These are phyloP conservation scores for Pleomassaria siparia DNA, from an alignment of 2,329 filamentous ascomycete genomes.

Conservation along the genomic window DNA sequence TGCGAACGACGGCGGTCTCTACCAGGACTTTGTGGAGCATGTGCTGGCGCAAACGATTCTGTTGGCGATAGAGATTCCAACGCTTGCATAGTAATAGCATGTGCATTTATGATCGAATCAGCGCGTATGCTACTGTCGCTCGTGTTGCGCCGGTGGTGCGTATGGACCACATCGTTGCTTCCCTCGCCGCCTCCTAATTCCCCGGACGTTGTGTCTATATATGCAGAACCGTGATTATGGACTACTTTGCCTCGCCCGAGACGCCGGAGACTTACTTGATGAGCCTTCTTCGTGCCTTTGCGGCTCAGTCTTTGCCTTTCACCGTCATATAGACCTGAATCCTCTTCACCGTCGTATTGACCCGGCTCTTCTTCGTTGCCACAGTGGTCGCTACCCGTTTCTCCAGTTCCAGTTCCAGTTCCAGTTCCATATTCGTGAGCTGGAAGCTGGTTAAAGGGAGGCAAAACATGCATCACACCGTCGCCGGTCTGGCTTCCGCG, in stretches of 20 bases:
- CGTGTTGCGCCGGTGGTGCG: constrained; percentile 20
- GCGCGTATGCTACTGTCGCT: constrained; percentile 25
- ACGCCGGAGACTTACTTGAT: constrained; percentile 25
- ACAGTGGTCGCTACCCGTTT: not conserved
- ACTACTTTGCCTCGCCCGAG: constrained; percentile 25
- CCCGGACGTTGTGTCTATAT: constrained; percentile 6
- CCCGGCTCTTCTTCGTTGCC: not conserved
- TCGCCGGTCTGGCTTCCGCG: not conserved
- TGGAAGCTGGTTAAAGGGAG: constrained; percentile 14
- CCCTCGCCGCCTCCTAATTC: not conserved
- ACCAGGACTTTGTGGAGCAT: not conserved
- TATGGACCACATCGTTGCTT: not conserved
- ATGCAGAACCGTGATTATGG: constrained; percentile 14
- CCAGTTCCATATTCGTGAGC: constrained; percentile 11
- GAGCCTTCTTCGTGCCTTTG: constrained; percentile 12
- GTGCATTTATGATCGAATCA: constrained; percentile 33
- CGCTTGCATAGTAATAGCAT: constrained; percentile 30
- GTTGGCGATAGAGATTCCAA: constrained; percentile 25
- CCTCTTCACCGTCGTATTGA: not conserved
- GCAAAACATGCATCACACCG: constrained; percentile 14
- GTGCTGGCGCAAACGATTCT: not conserved
- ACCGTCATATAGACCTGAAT: not conserved
- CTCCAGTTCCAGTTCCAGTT: constrained; percentile 6
- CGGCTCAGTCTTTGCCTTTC: constrained; percentile 8
- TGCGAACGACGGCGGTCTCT: constrained; percentile 11